Evolutionary conservation across 192 early-diverging fungal species (phyloP), one percentile per base, ranked within the genome.

Genomic region (Dissophora globulifera): DNA sequence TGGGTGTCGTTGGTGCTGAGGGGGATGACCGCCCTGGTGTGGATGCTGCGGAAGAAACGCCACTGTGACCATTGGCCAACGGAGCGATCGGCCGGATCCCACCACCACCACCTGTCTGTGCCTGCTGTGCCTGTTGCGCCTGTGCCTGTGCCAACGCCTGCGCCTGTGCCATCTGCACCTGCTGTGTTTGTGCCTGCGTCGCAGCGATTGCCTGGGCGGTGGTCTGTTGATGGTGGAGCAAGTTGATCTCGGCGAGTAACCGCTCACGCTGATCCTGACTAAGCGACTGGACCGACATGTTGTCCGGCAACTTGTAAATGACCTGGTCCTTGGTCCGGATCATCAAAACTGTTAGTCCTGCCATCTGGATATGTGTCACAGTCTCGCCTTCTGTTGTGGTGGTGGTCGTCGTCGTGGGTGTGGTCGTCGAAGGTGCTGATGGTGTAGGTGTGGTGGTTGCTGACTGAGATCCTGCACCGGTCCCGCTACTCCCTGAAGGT

Each of bases 231-330:
- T 79, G 67, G 50, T 84, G 84, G 23, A 86, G 63, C 5, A 81
- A 59, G 40, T 83, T 74, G 58, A 86, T 86, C 43, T 83, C 80
- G 13, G 64, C 75, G 31, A 83, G 57, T 1, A 86, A 62, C 31
- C 67, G 47, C 32, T 80, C 64, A 13, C 79, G 64, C 42, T 86
- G 82, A 7, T 83, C 81, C 52, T 78, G 54, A 11, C 65, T 72
- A 12, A 86, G 58, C 16, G 80, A 80, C 27, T 70, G 59, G 16
- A 86, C 82, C 0, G 81, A 82, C 84, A 86, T 84, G 27, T 83
- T 83, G 68, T 83, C 84, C 2, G 84, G 81, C 25, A 86, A 55
- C 50, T 82, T 86, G 64, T 86, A 86, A 17, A 86, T 82, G 47
- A 86, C 81, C 31, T 83, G 82, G 61, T 83, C 82, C 29, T 78